Percentiles rank a stretch among this genome's conserved stretches.
These are phyloP conservation scores for Amaranthus palmeri DNA, from an alignment of 148 eudicot genomes.

Conservation along the genomic window DNA sequence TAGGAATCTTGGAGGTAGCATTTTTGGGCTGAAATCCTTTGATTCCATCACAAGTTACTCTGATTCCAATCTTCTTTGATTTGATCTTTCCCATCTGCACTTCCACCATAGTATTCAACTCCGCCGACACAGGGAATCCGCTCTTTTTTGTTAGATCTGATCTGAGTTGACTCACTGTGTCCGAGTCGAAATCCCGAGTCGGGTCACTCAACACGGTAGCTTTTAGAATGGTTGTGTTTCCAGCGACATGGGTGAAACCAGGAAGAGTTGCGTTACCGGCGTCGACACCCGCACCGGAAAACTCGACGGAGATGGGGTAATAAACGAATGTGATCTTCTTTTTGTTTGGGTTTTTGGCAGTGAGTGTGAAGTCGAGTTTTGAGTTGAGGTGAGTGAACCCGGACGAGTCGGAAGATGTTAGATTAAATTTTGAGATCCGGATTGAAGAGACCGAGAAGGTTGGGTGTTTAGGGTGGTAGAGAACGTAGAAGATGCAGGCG, in stretches of 20 bases:
- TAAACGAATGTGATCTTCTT: slow-evolving; percentile 48
- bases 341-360: slow-evolving; percentile 73
- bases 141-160: slow-evolving; percentile 54
- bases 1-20: slow-evolving; percentile 28
- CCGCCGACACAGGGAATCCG: slow-evolving; percentile 48
- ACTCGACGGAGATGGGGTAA: slow-evolving; percentile 34
- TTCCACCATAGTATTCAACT: slow-evolving; percentile 51
- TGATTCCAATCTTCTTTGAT: slow-evolving; percentile 55
- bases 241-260: slow-evolving; percentile 37
- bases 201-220: slow-evolving; percentile 27
- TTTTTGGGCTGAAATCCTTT: slow-evolving; percentile 48
- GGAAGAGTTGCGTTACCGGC: slow-evolving; percentile 51
- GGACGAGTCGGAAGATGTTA: slow-evolving; percentile 44
- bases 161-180: slow-evolving; percentile 31
- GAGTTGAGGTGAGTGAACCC: slow-evolving; percentile 45
- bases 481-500: slow-evolving; percentile 53
- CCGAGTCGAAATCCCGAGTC: slow-evolving; percentile 39
- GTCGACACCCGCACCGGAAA: slow-evolving; percentile 21
- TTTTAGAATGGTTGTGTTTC: slow-evolving; percentile 34
- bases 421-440: slow-evolving; percentile 50
- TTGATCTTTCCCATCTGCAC: slow-evolving; percentile 61
- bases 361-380: slow-evolving; percentile 55
- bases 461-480: slow-evolving; percentile 85
- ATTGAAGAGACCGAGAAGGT: slow-evolving; percentile 54
- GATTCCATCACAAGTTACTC: slow-evolving; percentile 63